Base-by-base conservation (phyloP, 225 moss, liverwort and hornwort species). In the Marchantia polymorpha region DNA sequence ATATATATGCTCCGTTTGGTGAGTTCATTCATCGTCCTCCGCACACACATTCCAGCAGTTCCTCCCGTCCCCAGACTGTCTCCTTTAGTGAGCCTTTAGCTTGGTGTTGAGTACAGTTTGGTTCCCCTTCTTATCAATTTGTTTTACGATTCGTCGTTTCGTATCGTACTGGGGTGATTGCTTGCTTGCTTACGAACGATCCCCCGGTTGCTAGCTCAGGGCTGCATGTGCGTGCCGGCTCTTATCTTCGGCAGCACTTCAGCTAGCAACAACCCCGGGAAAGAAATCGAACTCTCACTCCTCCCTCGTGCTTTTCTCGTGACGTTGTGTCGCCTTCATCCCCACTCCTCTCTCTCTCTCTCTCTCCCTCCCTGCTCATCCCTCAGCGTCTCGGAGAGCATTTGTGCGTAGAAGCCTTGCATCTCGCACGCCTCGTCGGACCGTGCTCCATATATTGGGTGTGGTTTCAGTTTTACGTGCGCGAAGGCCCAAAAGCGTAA, bases 151-250 rank as follows among this genome's bases (percentile, higher is more conserved):
- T 46, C 25, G 65, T 48, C 69, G 9, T 69, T 46, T 48, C 26
- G 16, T 48, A 17, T 67, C 30, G 30, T 15, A 69, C 51, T 72
- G 25, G n/a, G 25, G 72, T 72, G 72, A 22, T 72, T 72, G 50
- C 23, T 72, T 13, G 22, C 23, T 72, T 51, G 29, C 39, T 20
- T 23, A n/a, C 14, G 14, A 68, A 71, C 51, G 12, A 52, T 72
- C 72, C 11, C 72, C 52, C 50, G 72, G 72, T 23, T 52, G 72
- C 72, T 72, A 72, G 72, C 72, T 72, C 51, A 51, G 72, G 47
- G 52, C 72, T 51, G 72, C 72, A 46, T 48, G 69, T 69, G 47
- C 69, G 47, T 69, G 69, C 46, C 69, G 29, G 0, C 1, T 64
- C 46, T 8, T 48, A 69, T 48, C 47, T 39, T 52, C 23, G 12